These are phyloP conservation scores for Barnettozyma salicaria DNA, from an alignment of 805 yeast species.

Conservation along the genomic window DNA sequence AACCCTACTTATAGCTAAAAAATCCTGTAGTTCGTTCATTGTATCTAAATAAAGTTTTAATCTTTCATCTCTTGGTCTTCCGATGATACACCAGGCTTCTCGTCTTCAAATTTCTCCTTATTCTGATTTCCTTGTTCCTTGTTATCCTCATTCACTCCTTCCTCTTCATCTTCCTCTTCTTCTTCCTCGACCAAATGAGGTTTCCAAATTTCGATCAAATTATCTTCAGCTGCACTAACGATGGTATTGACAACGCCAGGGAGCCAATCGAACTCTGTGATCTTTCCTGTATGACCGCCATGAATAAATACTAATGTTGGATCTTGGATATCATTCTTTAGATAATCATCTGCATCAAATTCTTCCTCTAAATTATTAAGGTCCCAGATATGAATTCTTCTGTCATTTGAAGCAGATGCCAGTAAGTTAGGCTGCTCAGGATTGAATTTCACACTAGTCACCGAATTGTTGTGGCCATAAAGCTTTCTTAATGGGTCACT, in stretches of 20 bases:
- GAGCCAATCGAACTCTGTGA: slow-evolving; percentile 65
- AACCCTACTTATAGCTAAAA: no score
- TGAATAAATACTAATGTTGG: slow-evolving; percentile 77
- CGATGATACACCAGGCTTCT: not conserved
- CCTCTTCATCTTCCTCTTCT: slow-evolving; percentile 35
- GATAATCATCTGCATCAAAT: slow-evolving; percentile 46
- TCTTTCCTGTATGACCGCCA: slow-evolving; percentile 76
- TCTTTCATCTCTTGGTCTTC: slow-evolving; percentile 3
- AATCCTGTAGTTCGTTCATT: not conserved
- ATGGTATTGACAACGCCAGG: slow-evolving; percentile 51
- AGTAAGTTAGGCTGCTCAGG: slow-evolving; percentile 44
- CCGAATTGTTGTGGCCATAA: slow-evolving; percentile 56
- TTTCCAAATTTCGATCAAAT: slow-evolving; percentile 69
- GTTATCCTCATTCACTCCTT: slow-evolving; percentile 12
- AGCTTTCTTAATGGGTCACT: slow-evolving; percentile 54
- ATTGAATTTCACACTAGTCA: slow-evolving; percentile 52
- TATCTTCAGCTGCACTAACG: slow-evolving; percentile 72
- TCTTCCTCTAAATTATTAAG: slow-evolving; percentile 50
- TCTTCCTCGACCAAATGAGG: slow-evolving; percentile 34
- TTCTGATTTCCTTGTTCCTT: slow-evolving; percentile 13
- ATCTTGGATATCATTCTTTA: slow-evolving; percentile 56
- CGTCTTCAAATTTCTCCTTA: slow-evolving; percentile 7
- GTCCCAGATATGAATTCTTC: slow-evolving; percentile 73
- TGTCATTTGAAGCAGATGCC: slow-evolving; percentile 58
- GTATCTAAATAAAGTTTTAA: not conserved